Conservation (phyloP, 805 yeast species). For the Starmerella stigmatis region DNA sequence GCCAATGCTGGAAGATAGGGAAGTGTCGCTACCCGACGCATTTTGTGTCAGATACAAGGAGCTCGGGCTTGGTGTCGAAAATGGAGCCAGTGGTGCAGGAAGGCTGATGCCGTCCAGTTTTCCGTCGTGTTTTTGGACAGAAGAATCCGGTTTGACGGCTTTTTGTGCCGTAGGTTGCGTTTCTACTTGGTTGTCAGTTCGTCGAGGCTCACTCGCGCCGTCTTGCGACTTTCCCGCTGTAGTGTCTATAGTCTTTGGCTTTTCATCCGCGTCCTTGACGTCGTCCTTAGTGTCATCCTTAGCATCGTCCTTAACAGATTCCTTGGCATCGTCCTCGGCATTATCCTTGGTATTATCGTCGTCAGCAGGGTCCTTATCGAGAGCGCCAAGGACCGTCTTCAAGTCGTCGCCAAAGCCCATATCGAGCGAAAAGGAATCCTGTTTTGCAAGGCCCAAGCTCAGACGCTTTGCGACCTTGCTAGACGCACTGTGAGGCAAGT, state of each 20-base stretch:
- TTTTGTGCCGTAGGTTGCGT: too few species aligned
- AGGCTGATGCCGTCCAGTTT: background rate
- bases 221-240: too few species aligned
- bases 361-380: constrained; percentile 5
- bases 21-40: constrained; percentile 10
- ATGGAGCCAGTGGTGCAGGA: background rate
- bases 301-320: background rate
- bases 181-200: too few species aligned
- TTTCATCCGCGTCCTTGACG: background rate
- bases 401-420: constrained; percentile 22
- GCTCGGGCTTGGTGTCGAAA: constrained; percentile 19
- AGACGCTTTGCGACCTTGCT: background rate
- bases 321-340: background rate
- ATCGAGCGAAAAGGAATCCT: constrained; percentile 1
- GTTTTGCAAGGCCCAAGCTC: background rate
- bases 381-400: constrained; percentile 12
- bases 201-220: too few species aligned
- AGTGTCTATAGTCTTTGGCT: too few species aligned
- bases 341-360: background rate
- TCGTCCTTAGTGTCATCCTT: background rate
- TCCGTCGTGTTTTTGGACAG: too few species aligned
- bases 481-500: background rate
- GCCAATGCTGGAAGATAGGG: background rate
- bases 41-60: constrained; percentile 15
- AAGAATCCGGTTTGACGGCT: too few species aligned